Evolutionary conservation across 345 rosid genomes (phyloP), one percentile per base, ranked within the genome.

Genomic region (Sisymbrium irio): DNA sequence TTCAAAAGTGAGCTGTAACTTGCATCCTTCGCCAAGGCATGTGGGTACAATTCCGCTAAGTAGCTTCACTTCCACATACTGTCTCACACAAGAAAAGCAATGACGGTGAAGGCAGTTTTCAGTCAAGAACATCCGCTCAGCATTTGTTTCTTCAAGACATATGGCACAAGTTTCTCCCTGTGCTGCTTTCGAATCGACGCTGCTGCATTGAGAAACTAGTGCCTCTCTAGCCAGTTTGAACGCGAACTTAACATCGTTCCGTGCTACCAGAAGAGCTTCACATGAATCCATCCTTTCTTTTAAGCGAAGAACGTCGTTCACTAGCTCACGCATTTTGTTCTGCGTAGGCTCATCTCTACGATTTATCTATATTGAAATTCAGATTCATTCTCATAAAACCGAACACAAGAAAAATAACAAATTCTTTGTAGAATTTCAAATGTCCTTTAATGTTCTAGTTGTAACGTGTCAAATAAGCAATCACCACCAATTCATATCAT

Each of bases 171-270:
- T n/a, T n/a, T n/a, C n/a, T n/a, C n/a, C 77, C 53, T 72, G 28
- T 53, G 49, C 44, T 22, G 42, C 35, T 64, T 50, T 35, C 9
- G 37, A 35, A 35, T 35, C 37, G 10, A 74, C 45, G 2, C 45
- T 40, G 45, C 45, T 60, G 65, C 80, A 62, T 78, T 86, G 88
- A 47, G 87, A 83, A 57, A 62, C 74, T 55, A 87, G 72, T 33
- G 92, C 88, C 47, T 82, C 92, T 78, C 84, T 83, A 54, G 97
- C 92, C 67, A 91, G 82, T 77, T 81, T 83, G 47, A 63, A 80
- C 11, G 82, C 92, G 82, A 42, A 78, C 54, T 82, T 86, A 27
- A 73, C 61, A 62, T 78, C 18, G 32, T 77, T 73, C 20, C 50
- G 81, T 3, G 80, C 62, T 77, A 80, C 84, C 40, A 78, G 59